Base-by-base conservation (phyloP, 2,329 filamentous ascomycete genomes). In the Diaporthe amygdali region DNA sequence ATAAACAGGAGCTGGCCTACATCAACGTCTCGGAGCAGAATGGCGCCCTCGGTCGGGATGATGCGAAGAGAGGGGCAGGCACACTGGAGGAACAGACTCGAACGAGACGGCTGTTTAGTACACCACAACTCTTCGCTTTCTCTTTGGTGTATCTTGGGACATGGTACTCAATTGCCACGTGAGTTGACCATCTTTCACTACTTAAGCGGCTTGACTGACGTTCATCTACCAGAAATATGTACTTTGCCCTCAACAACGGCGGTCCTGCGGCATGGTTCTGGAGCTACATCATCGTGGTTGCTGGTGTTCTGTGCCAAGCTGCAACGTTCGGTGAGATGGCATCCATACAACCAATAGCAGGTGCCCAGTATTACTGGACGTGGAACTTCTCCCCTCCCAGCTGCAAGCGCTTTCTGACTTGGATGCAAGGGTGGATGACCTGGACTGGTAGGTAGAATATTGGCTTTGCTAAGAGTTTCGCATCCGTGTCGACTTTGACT, bases 361-460 rank as follows among this genome's bases (percentile, higher is more conserved):
- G 81, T 9, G 82, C 81, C 7, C 82, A 83, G 71, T 84, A 84
- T 71, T 82, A 83, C 73, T 84, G 82, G 82, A 83, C 81, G 5
- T 76, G 78, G 66, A 69, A 6, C 27, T 70, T 46, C 30, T 55
- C 34, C 25, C 70, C 32, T 52, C 66, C 30, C 17, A 37, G 34
- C 22, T 68, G 27, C 39, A 47, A 14, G 66, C 51, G 66, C 2
- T 47, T 68, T 3, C 66, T 68, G 5, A 72, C 73, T 1, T 72
- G 70, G 44, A 32, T 74, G 17, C 73, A 74, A 49, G 81, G 81
- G 7, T 84, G 81, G 81, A 75, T 83, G n/a, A 83, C 82, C 2
- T 83, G 81, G 81, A 81, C 82, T 47, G 80, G 79, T 54, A 82
- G 82, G 80, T 77, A 81, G n/a, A n/a, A n/a, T n/a, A n/a, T n/a